Base-by-base conservation (phyloP, 495 filamentous ascomycete species). In the Wilcoxina mikolae region DNA sequence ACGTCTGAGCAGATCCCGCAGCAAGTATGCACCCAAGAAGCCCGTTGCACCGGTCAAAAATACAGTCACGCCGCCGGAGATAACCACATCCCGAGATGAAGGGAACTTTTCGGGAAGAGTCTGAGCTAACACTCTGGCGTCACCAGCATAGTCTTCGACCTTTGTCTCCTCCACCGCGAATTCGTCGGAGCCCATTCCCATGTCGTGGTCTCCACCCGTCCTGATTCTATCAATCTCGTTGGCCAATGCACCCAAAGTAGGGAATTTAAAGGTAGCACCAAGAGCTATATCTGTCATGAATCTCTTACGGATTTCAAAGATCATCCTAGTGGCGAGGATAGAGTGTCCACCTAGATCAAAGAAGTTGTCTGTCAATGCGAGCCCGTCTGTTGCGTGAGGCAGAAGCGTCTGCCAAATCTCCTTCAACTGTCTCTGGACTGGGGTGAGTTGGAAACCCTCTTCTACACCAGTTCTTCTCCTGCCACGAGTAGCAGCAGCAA, bases 41-140 rank as follows among this genome's bases (percentile, higher is more conserved):
- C 90, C 90, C 28, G 91, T 95, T 0, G 84, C 87, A 27, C 90
- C 91, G 12, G 91, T 95, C 4, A 95, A 72, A 64, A 98, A 82
- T 18, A 90, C 71, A 0, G 81, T 88, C 3, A 74, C 64, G 35
- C 70, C 68, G 23, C 56, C 51, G 33, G 66, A 41, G 17, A 61
- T 1, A 54, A 73, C 59, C 1, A 27, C 17, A 12, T 41, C 4
- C 51, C 68, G 68, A 42, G 72, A 75, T 1, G 64, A 41, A 53
- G 61, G 56, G 56, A 69, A 75, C 15, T 53, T 62, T 48, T 66
- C 51, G 3, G 77, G 78, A 1, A 84, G 69, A 22, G 68, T 63
- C 12, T 72, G 67, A 2, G 59, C 69, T 11, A 90, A 65, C 35
- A 79, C 72, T 38, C 73, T 68, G 11, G 84, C 76, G 68, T 89